Evolutionary conservation across 116 monocot genomes (phyloP), one percentile per base, ranked within the genome.

Genomic region (Phalaenopsis hybrid): DNA sequence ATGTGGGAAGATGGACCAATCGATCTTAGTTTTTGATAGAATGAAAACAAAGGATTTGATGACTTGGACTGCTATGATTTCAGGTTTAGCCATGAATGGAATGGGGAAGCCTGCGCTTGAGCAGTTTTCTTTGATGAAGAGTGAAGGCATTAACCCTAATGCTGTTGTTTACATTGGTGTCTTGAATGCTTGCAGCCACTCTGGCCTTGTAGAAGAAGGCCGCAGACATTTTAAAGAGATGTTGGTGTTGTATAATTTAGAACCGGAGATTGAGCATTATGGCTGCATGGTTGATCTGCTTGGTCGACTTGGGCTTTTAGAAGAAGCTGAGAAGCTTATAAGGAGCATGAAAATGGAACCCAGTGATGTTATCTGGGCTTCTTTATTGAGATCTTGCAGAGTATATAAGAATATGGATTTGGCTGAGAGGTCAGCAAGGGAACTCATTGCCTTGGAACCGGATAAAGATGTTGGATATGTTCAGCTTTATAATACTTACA

Each of bases 231-330:
- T 95, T 63, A 13, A 87, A 37, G 92, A 91, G 82, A 92, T 95
- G 95, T 81, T 46, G 43, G 63, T 78, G 17, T 37, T 87, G 41
- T 51, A 91, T 61, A 57, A 80, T 2, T 81, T 92, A 44, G 81
- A 88, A 49, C 95, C 95, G 37, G 92, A 95, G 84, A 85, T 95
- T 48, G 95, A 95, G 85, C 95, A 95, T 76, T 95, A 95, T 41
- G 95, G 95, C 3, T 92, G 92, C 88, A 91, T 95, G 91, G 87
- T 92, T 6, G 92, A 95, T 80, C 85, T 95, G 13, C 80, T 90
- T 34, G 89, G 89, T 20, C 92, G 91, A 13, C 37, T 80, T 11
- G 92, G 89, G 3, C 84, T 25, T 59, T 82, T 95, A 45, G 78
- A 81, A 28, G 92, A 95, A 61, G 95, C 95, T 5, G 82, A 87